Percentiles rank a stretch among this genome's conserved stretches.
phyloP scores from a whole-genome alignment of 352 stramenopile species.

The Phytophthora sojae region DNA sequence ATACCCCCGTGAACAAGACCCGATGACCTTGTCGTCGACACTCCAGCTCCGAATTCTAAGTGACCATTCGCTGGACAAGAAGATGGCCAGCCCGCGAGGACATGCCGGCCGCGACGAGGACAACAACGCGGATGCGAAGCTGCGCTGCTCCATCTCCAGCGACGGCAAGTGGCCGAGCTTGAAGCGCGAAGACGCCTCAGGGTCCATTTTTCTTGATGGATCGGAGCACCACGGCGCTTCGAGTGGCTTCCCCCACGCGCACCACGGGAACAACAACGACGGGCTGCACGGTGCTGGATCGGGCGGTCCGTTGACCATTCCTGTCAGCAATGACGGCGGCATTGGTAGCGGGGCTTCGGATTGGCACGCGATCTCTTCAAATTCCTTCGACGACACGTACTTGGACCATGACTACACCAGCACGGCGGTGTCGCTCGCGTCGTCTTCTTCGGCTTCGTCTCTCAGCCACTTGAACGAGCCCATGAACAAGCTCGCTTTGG shows the following conservation, averaged over 20 bases:
- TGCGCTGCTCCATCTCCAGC: constrained; percentile 27
- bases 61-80: constrained; percentile 40
- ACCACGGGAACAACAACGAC: constrained; percentile 4
- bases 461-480: constrained; percentile 41
- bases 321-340: constrained; percentile 17
- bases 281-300: constrained; percentile 4
- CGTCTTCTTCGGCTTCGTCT: constrained; percentile 22
- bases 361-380: constrained; percentile 43
- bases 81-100: constrained; percentile 23
- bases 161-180: constrained; percentile 37
- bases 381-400: constrained; percentile 49
- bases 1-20: constrained; percentile 22
- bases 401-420: constrained; percentile 39
- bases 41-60: constrained; percentile 39
- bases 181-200: constrained; percentile 26
- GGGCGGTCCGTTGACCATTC: constrained; percentile 10
- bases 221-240: background rate
- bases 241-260: constrained; percentile 3
- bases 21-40: constrained; percentile 44
- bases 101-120: constrained; percentile 11
- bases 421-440: constrained; percentile 18
- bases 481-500: constrained; percentile 36
- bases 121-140: constrained; percentile 23
- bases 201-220: constrained; percentile 5
- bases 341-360: constrained; percentile 20